These are phyloP conservation scores for Tricholoma flavovirens DNA, from an alignment of 768 basidiomycete genomes.

Conservation along the genomic window DNA sequence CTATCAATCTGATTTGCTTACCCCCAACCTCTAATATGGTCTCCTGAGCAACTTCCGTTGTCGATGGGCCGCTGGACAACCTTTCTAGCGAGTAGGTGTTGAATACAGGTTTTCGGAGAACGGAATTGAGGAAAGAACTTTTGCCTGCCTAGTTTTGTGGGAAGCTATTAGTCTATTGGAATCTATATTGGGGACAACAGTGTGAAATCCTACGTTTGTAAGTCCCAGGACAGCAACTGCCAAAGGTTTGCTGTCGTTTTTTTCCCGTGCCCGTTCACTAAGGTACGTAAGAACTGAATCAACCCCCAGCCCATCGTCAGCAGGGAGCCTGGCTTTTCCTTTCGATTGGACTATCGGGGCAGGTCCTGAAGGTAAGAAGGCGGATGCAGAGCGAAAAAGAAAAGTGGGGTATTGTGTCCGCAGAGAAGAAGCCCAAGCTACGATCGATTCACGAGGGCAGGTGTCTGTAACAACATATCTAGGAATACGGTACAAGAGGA, in stretches of 20 bases:
- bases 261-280: constrained; percentile 39
- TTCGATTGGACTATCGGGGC: constrained; percentile 23
- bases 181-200: background rate
- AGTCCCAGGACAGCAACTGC: constrained; percentile 79
- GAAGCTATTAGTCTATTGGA: constrained; percentile 4
- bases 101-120: constrained; percentile 46
- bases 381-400: constrained; percentile 68
- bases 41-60: constrained; percentile 64
- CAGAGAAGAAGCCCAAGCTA: constrained; percentile 61
- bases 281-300: constrained; percentile 48
- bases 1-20: constrained; percentile 60
- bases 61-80: constrained; percentile 59
- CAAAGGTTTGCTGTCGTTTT: constrained; percentile 44
- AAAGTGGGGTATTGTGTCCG: constrained; percentile 56
- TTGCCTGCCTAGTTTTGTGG: constrained; percentile 62
- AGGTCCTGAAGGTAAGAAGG: constrained; percentile 47
- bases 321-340: constrained; percentile 37
- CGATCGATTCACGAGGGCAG: constrained; percentile 71
- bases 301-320: constrained; percentile 58
- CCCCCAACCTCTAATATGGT: constrained; percentile 44
- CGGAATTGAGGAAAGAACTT: constrained; percentile 78
- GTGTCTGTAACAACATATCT: constrained; percentile 44
- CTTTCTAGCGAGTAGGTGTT: constrained; percentile 54
- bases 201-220: constrained; percentile 56
- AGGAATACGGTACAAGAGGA: background rate